These are phyloP conservation scores for Monosporozyma aquatica DNA, from an alignment of 805 yeast genomes.

Conservation along the genomic window DNA sequence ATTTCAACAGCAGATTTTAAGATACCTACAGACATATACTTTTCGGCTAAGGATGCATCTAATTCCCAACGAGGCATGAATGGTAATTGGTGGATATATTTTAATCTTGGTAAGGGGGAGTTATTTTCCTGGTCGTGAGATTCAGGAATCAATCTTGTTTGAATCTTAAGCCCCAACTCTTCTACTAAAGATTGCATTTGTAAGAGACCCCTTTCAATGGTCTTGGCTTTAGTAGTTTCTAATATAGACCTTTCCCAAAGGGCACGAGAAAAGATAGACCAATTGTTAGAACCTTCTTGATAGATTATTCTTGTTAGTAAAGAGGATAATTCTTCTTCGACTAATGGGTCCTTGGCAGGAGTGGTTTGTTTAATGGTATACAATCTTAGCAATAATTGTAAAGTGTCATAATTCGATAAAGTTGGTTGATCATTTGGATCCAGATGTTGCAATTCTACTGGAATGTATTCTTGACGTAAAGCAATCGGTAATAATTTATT, in stretches of 20 bases:
- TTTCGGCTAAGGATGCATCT: slow-evolving; percentile 77
- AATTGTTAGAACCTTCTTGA: slow-evolving; percentile 36
- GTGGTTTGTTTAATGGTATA: slow-evolving; percentile 56
- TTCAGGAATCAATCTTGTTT: slow-evolving; percentile 45
- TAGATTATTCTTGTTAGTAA: slow-evolving; percentile 62
- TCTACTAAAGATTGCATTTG: slow-evolving; percentile 90
- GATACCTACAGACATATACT: slow-evolving; percentile 76
- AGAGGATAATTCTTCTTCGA: slow-evolving; percentile 77
- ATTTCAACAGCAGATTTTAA: slow-evolving; percentile 82
- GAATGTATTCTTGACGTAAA: slow-evolving; percentile 52
- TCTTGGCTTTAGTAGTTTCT: slow-evolving; percentile 72
- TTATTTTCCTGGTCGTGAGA: slow-evolving; percentile 24
- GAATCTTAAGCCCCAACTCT: slow-evolving; percentile 65
- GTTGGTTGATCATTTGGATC: slow-evolving; percentile 82
- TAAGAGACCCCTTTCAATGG: slow-evolving; percentile 86
- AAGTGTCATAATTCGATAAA: slow-evolving; percentile 56
- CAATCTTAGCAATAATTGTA: slow-evolving; percentile 65
- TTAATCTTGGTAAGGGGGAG: slow-evolving; percentile 44
- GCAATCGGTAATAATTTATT: slow-evolving; percentile 55
- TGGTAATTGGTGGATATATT: slow-evolving; percentile 66
- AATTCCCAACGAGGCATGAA: slow-evolving; percentile 77
- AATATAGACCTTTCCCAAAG: slow-evolving; percentile 84
- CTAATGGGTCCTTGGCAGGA: slow-evolving; percentile 61
- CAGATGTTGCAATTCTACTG: slow-evolving; percentile 39
- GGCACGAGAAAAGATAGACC: slow-evolving; percentile 72